These are phyloP conservation scores for Zasmidium citrigriseum DNA, from an alignment of 2,329 filamentous ascomycete species.

Conservation along the genomic window DNA sequence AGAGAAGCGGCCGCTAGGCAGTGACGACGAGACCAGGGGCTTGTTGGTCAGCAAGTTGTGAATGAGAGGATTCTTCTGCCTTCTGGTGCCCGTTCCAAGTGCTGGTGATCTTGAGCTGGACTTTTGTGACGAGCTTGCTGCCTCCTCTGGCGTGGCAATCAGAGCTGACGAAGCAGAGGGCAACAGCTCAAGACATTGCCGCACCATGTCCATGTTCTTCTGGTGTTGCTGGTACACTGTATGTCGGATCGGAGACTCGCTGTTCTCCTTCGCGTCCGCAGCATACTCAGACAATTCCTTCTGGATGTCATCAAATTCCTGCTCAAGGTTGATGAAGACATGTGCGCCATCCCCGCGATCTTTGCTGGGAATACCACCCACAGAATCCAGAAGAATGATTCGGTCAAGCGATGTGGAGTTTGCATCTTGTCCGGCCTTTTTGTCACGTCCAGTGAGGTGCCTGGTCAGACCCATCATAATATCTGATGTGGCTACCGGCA, in stretches of 20 bases:
- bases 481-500: conserved; percentile 59
- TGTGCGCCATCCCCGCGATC: conserved; percentile 64
- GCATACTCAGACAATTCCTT: conserved; percentile 47
- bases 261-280: conserved; percentile 20
- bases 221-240: conserved; percentile 52
- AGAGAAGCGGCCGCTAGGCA: conserved; percentile 66
- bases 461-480: conserved; percentile 75
- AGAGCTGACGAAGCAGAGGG: conserved; percentile 84
- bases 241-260: conserved; percentile 14
- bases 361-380: conserved; percentile 77
- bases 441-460: conserved; percentile 67
- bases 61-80: conserved; percentile 80
- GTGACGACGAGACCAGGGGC: conserved; percentile 85
- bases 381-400: conserved; percentile 82
- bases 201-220: conserved; percentile 73
- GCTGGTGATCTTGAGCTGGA: conserved; percentile 24
- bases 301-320: conserved; percentile 75
- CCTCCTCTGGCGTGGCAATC: conserved; percentile 83
- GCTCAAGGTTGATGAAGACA: conserved; percentile 89
- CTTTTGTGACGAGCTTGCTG: conserved; percentile 60
- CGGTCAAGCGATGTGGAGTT: conserved; percentile 62
- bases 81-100: conserved; percentile 49
- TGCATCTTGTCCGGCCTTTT: conserved; percentile 13
- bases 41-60: conserved; percentile 97
- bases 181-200: conserved; percentile 70